Evolutionary conservation across 768 basidiomycete genomes (phyloP).

Genomic region (Tephrocybe sp.): DNA sequence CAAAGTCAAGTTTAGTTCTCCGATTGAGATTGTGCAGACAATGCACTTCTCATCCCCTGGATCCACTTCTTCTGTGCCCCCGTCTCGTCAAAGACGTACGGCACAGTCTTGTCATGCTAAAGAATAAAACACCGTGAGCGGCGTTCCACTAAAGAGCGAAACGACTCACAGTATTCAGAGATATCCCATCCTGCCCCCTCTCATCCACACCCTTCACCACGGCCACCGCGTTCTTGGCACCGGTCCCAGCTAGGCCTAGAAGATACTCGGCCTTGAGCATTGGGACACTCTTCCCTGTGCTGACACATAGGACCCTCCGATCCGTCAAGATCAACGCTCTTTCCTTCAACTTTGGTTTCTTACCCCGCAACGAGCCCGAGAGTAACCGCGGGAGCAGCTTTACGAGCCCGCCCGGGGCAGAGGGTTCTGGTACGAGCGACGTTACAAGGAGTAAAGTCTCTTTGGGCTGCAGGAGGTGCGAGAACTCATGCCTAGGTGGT

Average conservation of each 20-base stretch:
- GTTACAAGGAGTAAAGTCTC: conserved; percentile 11
- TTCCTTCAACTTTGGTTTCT: conserved; percentile 16
- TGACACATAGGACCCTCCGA: conserved; percentile 13
- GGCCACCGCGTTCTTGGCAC: neutral
- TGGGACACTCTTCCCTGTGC: conserved; percentile 1
- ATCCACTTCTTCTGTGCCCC: conserved; percentile 2
- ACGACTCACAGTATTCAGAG: conserved; percentile 14
- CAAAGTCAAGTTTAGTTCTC: too few relatives aligned
- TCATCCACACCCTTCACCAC: conserved; percentile 4
- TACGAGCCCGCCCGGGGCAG: conserved; percentile 4
- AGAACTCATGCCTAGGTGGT: neutral
- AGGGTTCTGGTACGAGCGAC: conserved; percentile 9
- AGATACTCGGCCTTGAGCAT: conserved; percentile 10
- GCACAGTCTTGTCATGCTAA: conserved; percentile 11
- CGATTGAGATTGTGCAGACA: too few relatives aligned
- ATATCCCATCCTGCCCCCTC: conserved; percentile 7
- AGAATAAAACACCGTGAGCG: neutral
- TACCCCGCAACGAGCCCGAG: conserved; percentile 11
- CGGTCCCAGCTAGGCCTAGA: neutral
- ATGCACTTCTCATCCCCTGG: neutral
- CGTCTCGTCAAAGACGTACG: conserved; percentile 4
- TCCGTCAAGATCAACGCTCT: conserved; percentile 14
- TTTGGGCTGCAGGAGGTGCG: conserved; percentile 7
- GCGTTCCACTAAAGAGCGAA: neutral
- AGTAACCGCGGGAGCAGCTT: conserved; percentile 14